Evolutionary conservation across 2,329 filamentous ascomycete genomes (phyloP), one percentile per base, ranked within the genome.

Genomic region (Plenodomus tracheiphilus): DNA sequence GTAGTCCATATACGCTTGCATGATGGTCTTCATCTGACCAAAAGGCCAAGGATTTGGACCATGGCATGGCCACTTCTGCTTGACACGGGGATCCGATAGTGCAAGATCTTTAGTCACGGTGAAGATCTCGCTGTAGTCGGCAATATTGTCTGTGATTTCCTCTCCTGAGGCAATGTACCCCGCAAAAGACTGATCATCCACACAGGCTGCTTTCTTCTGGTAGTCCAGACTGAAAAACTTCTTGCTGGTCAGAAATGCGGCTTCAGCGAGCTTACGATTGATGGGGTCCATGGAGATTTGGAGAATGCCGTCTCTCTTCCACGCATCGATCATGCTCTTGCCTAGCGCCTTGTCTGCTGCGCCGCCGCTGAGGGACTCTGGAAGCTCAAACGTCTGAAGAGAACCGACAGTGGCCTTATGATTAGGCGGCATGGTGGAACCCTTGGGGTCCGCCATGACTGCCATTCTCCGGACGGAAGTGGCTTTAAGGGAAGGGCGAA

Each of bases 41-140:
- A 77, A 73, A 0, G 77, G 76, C 78, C 78, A 81, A 0, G 78
- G 78, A 49, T 74, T 77, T 2, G 75, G 74, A 0, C 78, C 79
- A 51, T 81, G 78, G 53, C 76, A 80, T 0, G 78, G 79, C 77
- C 79, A 80, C 21, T 70, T 68, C 3, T 61, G 62, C 17, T 58
- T 58, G 3, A 79, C 77, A 1, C 77, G 68, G 1, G 61, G 53
- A 40, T 80, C 76, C 4, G 65, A 50, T 2, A 62, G 50, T 3
- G 62, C 58, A 6, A 81, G 62, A 41, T 80, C 77, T 49, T 80
- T 80, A 11, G 75, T 80, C 16, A 80, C 75, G 1, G 79, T 81
- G 51, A 80, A 81, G 25, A 81, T 79, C 59, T 81, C 78, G 1
- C 75, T 78, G 54, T 80, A 80, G 56, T 81, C 78, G 15, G 76